Evolutionary conservation across 176 grass and related monocot species (phyloP).

Genomic region (Saccharum officinarum): DNA sequence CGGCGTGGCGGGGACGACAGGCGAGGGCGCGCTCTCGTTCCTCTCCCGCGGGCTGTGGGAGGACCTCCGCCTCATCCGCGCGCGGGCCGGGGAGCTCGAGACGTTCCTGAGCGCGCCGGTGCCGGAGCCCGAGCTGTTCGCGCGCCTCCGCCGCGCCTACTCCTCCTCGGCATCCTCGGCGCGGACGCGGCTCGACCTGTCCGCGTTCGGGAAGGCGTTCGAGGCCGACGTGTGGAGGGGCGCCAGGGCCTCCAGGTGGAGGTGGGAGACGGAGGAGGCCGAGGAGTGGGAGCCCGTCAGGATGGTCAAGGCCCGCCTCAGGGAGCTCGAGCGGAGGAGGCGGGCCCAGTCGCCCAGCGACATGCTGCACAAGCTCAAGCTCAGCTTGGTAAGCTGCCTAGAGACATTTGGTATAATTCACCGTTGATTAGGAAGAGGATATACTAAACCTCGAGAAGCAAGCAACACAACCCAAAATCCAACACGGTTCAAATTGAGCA

Average conservation of each 20-base stretch:
- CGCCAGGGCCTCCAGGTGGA: slow-evolving; percentile 20
- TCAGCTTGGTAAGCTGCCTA: slow-evolving; percentile 58
- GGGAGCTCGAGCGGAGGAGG: slow-evolving; percentile 66
- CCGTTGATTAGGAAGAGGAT: neutral
- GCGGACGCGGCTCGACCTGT: slow-evolving; percentile 70
- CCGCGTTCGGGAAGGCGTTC: slow-evolving; percentile 68
- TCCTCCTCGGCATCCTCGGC: slow-evolving; percentile 39
- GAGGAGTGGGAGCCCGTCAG: slow-evolving; percentile 85
- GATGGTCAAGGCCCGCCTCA: slow-evolving; percentile 62
- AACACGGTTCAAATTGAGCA: neutral
- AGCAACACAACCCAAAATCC: neutral
- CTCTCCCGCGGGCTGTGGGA: slow-evolving; percentile 70
- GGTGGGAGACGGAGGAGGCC: slow-evolving; percentile 41
- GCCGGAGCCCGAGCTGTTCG: slow-evolving; percentile 72
- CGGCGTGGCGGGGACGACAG: neutral
- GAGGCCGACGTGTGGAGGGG: slow-evolving; percentile 56
- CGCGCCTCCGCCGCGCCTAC: slow-evolving; percentile 55
- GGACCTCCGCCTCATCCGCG: slow-evolving; percentile 81
- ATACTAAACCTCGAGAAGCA: neutral
- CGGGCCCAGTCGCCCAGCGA: slow-evolving; percentile 56
- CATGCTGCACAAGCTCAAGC: slow-evolving; percentile 84
- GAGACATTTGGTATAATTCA: neutral
- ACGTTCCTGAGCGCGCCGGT: slow-evolving; percentile 68
- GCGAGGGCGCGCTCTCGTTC: slow-evolving; percentile 79
- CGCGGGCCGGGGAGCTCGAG: slow-evolving; percentile 72